phyloP scores from a whole-genome alignment of 257 asterid genomes.

The Solanum sejunctum region DNA sequence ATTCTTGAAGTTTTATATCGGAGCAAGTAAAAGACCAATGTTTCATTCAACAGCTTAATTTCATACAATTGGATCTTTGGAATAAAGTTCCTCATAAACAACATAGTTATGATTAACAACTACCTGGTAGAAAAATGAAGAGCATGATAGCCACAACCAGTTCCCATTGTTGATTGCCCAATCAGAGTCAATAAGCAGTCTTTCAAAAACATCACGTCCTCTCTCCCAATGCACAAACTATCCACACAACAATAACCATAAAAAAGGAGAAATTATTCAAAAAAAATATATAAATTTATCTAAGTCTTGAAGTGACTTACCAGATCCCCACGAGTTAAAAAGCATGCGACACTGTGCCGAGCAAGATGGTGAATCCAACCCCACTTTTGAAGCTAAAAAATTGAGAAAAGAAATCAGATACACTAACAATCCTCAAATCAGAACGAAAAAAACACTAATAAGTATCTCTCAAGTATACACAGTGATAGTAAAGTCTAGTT shows the following conservation, averaged over 20 bases:
- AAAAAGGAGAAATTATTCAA: background rate
- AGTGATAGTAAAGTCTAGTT: background rate
- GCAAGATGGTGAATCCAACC: constrained; percentile 99
- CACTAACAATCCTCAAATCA: background rate
- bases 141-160: constrained; percentile 97
- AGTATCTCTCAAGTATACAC: background rate
- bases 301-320: constrained; percentile 17
- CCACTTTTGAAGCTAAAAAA: constrained; percentile 67
- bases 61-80: background rate
- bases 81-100: background rate
- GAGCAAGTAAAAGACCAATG: background rate
- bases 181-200: constrained; percentile 90
- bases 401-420: background rate
- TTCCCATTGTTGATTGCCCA: constrained; percentile 95
- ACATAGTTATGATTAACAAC: background rate
- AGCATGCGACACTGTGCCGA: constrained; percentile 91
- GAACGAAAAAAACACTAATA: background rate
- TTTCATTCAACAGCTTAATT: background rate
- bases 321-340: constrained; percentile 95
- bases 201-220: constrained; percentile 90
- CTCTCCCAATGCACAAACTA: constrained; percentile 92
- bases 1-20: background rate
- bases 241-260: constrained; percentile 6
- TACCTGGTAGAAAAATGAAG: constrained; percentile 97
- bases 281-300: background rate